Evolutionary conservation across 495 filamentous ascomycete genomes (phyloP).

Genomic region (Hapsidospora chrysogenum): DNA sequence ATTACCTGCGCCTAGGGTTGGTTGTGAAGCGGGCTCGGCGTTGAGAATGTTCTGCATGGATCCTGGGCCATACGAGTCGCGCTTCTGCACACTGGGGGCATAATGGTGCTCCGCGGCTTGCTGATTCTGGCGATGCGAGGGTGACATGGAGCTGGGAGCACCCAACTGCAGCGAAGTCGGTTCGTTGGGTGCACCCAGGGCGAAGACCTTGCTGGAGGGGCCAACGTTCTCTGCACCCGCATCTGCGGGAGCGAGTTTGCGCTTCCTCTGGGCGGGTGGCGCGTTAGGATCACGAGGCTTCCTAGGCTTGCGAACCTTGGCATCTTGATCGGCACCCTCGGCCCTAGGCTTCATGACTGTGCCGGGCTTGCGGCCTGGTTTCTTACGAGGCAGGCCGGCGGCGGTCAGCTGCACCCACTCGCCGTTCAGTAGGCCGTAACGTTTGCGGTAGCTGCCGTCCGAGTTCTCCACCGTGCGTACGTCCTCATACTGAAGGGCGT

Average conservation of each 20-base stretch:
- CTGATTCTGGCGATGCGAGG: not conserved
- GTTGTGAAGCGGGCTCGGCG: conserved; percentile 15
- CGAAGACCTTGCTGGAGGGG: not conserved
- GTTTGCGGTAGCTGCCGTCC: too few relatives aligned
- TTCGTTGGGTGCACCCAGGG: not conserved
- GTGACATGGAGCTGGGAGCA: not conserved
- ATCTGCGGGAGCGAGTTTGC: conserved; percentile 24
- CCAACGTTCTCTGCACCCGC: conserved; percentile 6
- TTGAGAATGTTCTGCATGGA: conserved; percentile 35
- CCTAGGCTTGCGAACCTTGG: conserved; percentile 34
- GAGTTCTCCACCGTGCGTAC: too few relatives aligned
- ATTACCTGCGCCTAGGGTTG: not conserved
- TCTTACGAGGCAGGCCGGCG: conserved; percentile 28
- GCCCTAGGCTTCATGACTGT: conserved; percentile 26
- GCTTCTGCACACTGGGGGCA: conserved; percentile 15
- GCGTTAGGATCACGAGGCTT: conserved; percentile 41
- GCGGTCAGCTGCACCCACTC: conserved; percentile 20
- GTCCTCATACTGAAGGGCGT: too few relatives aligned
- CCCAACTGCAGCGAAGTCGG: not conserved
- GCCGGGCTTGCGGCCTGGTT: conserved; percentile 35
- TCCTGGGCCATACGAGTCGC: too few relatives aligned
- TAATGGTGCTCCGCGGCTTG: not conserved
- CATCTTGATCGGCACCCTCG: conserved; percentile 22
- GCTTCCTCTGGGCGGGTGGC: conserved; percentile 32
- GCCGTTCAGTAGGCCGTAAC: too few relatives aligned